A percentile compares a stretch with the other conserved stretches of the same genome.
Evolutionary conservation across 1,284 basidiomycete species (phyloP).

Genomic region (Apiotrichum domesticum): DNA sequence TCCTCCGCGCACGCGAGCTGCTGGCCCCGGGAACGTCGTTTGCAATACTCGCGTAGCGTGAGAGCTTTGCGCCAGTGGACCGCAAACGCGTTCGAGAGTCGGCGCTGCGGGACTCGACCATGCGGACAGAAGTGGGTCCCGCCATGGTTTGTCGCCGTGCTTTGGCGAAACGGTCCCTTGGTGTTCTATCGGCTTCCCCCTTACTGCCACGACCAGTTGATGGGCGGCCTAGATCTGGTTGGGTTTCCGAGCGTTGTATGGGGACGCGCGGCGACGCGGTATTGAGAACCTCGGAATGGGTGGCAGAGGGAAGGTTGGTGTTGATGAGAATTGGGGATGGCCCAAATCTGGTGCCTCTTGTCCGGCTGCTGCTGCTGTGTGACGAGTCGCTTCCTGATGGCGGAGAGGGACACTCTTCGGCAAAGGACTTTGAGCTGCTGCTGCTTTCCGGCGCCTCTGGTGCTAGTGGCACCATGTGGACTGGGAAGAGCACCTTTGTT

Average conservation of each 20-base stretch:
- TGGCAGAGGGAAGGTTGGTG: background rate
- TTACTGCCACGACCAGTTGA: background rate
- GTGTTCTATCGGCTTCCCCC: background rate
- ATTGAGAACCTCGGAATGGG: background rate
- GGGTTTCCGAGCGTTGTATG: constrained; percentile 1
- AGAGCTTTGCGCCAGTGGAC: constrained; percentile 10
- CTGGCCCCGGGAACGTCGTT: constrained; percentile 5
- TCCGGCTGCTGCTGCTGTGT: constrained; percentile 8
- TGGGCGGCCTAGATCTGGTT: constrained; percentile 10
- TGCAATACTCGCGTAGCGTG: constrained; percentile 12
- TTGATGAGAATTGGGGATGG: constrained; percentile 1
- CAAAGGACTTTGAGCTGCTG: background rate
- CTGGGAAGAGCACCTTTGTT: constrained; percentile 22
- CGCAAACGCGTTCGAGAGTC: constrained; percentile 25
- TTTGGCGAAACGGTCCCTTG: constrained; percentile 13
- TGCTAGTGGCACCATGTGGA: constrained; percentile 29
- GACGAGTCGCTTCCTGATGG: constrained; percentile 5
- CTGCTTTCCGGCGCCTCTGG: constrained; percentile 22
- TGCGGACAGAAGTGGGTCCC: constrained; percentile 28
- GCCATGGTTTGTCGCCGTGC: constrained; percentile 20
- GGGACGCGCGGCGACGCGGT: constrained; percentile 3
- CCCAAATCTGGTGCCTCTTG: background rate
- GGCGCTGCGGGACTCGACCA: constrained; percentile 31
- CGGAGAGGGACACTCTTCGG: constrained; percentile 1
- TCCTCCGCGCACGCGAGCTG: background rate